Evolutionary conservation across 306 rosid species (phyloP), one percentile per base, ranked within the genome.

Genomic region (Styphnolobium japonicum): DNA sequence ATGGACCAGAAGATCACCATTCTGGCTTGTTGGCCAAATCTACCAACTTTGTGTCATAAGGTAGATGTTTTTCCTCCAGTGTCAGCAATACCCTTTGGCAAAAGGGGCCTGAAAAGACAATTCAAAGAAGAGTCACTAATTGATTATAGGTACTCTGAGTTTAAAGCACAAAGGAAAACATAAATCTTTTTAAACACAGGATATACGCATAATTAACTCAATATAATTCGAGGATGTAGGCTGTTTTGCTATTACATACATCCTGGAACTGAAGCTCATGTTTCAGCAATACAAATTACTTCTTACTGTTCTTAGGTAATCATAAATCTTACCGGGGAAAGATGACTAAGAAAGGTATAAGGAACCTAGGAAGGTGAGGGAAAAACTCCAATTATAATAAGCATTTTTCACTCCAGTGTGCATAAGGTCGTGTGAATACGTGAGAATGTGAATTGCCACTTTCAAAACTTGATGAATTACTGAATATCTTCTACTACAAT

Each of bases 51-150:
- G 82, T 45, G 42, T 95, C 98, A 83, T 92, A 95, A 84, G 98
- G 91, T 37, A 95, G 82, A 82, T 86, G 90, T 66, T 95, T 95
- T 78, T 91, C 98, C 84, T 95, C 98, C 77, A 92, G 81, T 5
- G 97, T 92, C 75, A 95, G 86, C 80, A 95, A 75, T 18, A 95
- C 94, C 89, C 97, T 91, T 78, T 95, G 98, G 77, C 92, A 90
- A 81, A 95, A 95, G 40, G 98, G 97, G 80, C 94, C 97, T 93
- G 83, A 37, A 68, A 64, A 75, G 36, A 23, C 21, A 65, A 57
- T 65, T 31, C 63, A 42, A 67, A 40, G 70, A 75, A 66, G 62
- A 34, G 66, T 49, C 7, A 70, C 65, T n/a, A 60, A 57, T 15
- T 62, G 48, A 53, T 52, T 22, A 52, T 11, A 14, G 72, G 55